Conservation (phyloP, 208 protist genomes). For the Naegleria gruberi region DNA sequence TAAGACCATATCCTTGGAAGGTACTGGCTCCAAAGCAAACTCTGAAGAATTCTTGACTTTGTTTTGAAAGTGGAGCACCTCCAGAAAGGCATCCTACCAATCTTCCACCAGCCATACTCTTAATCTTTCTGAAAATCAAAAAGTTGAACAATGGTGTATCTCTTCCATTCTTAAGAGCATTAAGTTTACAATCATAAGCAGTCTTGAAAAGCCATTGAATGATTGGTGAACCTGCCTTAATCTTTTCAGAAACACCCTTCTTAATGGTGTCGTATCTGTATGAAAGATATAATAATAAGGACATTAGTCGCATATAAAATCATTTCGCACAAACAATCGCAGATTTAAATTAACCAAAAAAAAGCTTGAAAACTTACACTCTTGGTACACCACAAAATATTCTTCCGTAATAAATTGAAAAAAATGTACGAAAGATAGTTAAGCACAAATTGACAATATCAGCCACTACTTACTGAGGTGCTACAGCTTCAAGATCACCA, state of each 20-base stretch:
- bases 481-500: background rate
- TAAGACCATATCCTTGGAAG: slow-evolving; percentile 72
- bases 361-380: no score
- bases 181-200: slow-evolving; percentile 48
- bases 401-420: no score
- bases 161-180: slow-evolving; percentile 49
- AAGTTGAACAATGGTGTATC: slow-evolving; percentile 60
- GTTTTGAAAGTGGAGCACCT: slow-evolving; percentile 53
- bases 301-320: no score
- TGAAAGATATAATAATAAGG: no score
- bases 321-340: no score
- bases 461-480: background rate
- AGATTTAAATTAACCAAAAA: no score
- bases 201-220: slow-evolving; percentile 54
- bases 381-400: no score
- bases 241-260: background rate
- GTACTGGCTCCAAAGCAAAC: slow-evolving; percentile 47
- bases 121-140: slow-evolving; percentile 54
- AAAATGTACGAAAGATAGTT: no score
- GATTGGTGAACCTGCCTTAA: slow-evolving; percentile 17
- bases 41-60: slow-evolving; percentile 18
- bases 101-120: slow-evolving; percentile 55
- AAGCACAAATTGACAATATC: no score
- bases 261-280: background rate
- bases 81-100: slow-evolving; percentile 52